Evolutionary conservation across 495 filamentous ascomycete species (phyloP).

Genomic region (Chaetomium cochliodes): DNA sequence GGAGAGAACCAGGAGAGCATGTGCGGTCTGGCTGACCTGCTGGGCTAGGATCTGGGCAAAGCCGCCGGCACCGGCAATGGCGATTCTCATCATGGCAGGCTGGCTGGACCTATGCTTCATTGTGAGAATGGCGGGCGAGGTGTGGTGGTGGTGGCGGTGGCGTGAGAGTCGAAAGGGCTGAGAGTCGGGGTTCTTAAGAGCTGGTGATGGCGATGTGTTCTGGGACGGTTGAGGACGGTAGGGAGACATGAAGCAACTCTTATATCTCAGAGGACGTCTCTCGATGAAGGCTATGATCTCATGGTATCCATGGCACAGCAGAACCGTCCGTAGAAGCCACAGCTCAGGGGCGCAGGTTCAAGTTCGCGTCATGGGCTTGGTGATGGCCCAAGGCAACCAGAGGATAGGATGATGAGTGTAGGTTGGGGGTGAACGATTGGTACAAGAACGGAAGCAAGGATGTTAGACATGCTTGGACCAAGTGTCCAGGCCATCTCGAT

Average conservation of each 20-base stretch:
- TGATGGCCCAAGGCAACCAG: neutral
- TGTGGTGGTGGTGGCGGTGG: neutral
- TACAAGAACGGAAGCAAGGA: neutral
- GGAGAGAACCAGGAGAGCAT: slow-evolving; percentile 68
- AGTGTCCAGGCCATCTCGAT: slow-evolving; percentile 15
- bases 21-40: slow-evolving; percentile 56
- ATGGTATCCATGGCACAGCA: neutral
- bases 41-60: slow-evolving; percentile 63
- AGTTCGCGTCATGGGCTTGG: slow-evolving; percentile 4
- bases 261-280: neutral
- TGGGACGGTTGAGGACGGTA: neutral
- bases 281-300: neutral
- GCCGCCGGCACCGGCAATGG: slow-evolving; percentile 69
- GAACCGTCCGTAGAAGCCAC: neutral
- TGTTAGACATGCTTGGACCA: slow-evolving; percentile 7
- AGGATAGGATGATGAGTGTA: neutral
- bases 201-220: neutral
- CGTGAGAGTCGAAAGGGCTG: neutral
- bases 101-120: slow-evolving; percentile 41
- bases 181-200: too few relatives aligned
- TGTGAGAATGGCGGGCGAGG: slow-evolving; percentile 18
- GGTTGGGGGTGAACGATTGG: slow-evolving; percentile 3
- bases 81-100: slow-evolving; percentile 63
- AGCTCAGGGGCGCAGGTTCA: neutral
- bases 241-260: neutral